Percentiles rank a stretch among this genome's conserved stretches.
phyloP scores from a whole-genome alignment of 805 yeast species.

The Wickerhamomyces strasburgensis region DNA sequence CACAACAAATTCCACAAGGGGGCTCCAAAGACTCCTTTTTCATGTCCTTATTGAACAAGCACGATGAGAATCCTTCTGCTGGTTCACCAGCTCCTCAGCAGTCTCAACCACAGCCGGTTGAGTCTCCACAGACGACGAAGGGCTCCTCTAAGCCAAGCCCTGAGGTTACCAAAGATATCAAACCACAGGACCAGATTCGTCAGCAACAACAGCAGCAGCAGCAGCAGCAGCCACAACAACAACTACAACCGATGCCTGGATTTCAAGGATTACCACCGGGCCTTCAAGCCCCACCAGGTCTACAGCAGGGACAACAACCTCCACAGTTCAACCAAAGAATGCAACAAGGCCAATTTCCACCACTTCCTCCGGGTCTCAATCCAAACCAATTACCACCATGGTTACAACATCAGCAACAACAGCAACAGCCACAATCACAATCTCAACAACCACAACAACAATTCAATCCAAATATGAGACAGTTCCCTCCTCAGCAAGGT shows the following conservation, averaged over 20 bases:
- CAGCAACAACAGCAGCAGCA: conserved; percentile 6
- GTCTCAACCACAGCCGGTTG: conserved; percentile 4
- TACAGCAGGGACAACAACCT: conserved; percentile 15
- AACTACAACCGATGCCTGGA: conserved; percentile 3
- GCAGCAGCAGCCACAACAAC: conserved; percentile 9
- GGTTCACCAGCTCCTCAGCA: conserved; percentile 4
- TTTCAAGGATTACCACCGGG: conserved; percentile 1
- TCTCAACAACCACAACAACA: conserved; percentile 16
- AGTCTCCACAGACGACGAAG: conserved; percentile 5
- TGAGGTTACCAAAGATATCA: conserved; percentile 1
- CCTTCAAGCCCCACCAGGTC: conserved; percentile 6
- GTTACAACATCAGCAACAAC: conserved; percentile 7
- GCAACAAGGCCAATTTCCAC: conserved; percentile 6
- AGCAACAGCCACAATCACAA: conserved; percentile 6
- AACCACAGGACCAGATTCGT: conserved; percentile 2
- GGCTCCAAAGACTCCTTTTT: conserved; percentile 23
- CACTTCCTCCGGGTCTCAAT: conserved; percentile 16
- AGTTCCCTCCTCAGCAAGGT: conserved; percentile 14
- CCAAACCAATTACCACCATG: conserved; percentile 20
- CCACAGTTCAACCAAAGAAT: conserved; percentile 16
- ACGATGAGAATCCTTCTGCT: conserved; percentile 8
- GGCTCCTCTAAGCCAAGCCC: background rate
- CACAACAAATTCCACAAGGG: conserved; percentile 6
- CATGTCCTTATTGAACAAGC: conserved; percentile 20
- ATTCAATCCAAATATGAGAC: conserved; percentile 18